A percentile compares a stretch with the other conserved stretches of the same genome.
Conservation (phyloP, 2,329 filamentous ascomycete genomes). For the Phyllosticta paracitricarpa region DNA sequence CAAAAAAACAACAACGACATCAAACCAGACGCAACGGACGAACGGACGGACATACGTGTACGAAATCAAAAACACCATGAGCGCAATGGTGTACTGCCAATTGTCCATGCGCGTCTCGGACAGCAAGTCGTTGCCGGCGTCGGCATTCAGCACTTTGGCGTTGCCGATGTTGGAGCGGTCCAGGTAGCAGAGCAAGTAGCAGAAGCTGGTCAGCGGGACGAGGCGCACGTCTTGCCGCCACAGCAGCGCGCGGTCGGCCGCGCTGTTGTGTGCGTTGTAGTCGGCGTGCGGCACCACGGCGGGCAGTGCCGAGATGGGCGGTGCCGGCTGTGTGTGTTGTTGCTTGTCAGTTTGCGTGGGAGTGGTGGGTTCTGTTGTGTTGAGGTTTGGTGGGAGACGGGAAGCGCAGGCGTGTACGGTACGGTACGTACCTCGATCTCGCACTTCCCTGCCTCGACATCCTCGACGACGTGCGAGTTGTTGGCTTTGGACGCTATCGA, state of each 20-base stretch:
- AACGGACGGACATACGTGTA: constrained; percentile 14
- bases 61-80: constrained; percentile 22
- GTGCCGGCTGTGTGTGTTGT: too few species aligned
- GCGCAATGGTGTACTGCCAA: constrained; percentile 38
- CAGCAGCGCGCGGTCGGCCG: constrained; percentile 6
- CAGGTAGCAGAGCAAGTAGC: constrained; percentile 60
- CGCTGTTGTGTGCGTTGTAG: constrained; percentile 6
- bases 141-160: constrained; percentile 53
- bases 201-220: constrained; percentile 51
- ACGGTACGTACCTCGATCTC: neutral
- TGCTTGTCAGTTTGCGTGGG: too few species aligned
- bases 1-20: neutral
- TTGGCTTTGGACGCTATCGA: neutral
- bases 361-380: neutral
- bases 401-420: neutral
- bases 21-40: neutral
- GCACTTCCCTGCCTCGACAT: neutral
- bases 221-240: constrained; percentile 49
- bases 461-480: neutral
- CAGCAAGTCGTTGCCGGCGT: constrained; percentile 52
- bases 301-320: neutral
- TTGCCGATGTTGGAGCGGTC: constrained; percentile 52
- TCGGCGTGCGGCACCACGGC: neutral
- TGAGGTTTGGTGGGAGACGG: neutral
- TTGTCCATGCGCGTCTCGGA: constrained; percentile 51